A percentile compares a stretch with the other conserved stretches of the same genome.
phyloP scores from a whole-genome alignment of 306 rosid species.

The Glycine latifolia region DNA sequence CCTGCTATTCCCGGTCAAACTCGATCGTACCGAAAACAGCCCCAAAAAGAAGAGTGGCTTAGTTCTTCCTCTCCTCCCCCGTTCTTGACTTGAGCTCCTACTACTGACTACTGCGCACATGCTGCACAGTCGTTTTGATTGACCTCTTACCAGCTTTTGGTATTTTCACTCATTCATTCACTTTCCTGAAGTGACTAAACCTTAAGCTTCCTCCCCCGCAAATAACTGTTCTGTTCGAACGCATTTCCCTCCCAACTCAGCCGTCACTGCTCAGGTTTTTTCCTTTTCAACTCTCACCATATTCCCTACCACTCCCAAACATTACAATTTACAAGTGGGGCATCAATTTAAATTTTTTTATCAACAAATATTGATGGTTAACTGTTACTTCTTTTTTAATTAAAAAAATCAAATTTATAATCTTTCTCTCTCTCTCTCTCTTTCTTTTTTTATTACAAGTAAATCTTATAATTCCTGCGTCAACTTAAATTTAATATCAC shows the following conservation, averaged over 20 bases:
- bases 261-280: constrained; percentile 53
- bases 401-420: no score
- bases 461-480: no score
- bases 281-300: not conserved
- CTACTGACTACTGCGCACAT: constrained; percentile 33
- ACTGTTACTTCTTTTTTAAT: no score
- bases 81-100: constrained; percentile 10
- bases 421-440: no score
- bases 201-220: constrained; percentile 66
- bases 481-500: no score
- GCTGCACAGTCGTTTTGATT: constrained; percentile 62
- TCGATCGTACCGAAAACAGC: constrained; percentile 38
- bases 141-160: constrained; percentile 51
- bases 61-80: not conserved
- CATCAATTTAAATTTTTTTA: not conserved
- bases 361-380: no score
- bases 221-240: constrained; percentile 49
- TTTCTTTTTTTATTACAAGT: no score
- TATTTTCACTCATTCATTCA: constrained; percentile 49
- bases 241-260: constrained; percentile 39
- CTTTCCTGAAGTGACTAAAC: constrained; percentile 76
- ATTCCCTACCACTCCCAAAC: not conserved
- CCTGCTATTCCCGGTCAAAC: constrained; percentile 56
- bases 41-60: constrained; percentile 24
- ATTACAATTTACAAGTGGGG: not conserved